A percentile compares a stretch with the other conserved stretches of the same genome.
These are phyloP conservation scores for Penicillium sp. DNA, from an alignment of 2,329 filamentous ascomycete genomes.

Conservation along the genomic window DNA sequence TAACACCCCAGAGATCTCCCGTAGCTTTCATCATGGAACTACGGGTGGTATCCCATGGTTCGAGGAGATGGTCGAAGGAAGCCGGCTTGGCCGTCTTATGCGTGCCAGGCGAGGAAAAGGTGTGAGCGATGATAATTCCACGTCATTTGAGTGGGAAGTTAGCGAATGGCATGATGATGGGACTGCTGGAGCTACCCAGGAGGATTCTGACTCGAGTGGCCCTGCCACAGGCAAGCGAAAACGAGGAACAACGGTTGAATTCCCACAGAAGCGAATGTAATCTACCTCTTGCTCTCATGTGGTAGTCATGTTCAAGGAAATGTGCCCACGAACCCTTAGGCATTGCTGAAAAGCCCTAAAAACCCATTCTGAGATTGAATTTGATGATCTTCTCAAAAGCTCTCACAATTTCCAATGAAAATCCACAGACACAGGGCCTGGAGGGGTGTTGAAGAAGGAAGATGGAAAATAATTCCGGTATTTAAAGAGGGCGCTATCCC, in stretches of 20 bases:
- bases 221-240: slow-evolving; percentile 31
- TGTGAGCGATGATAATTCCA: slow-evolving; percentile 56
- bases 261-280: slow-evolving; percentile 16
- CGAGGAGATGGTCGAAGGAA: slow-evolving; percentile 71
- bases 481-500: too few species aligned
- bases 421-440: too few species aligned
- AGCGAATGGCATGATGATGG: slow-evolving; percentile 60
- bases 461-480: too few species aligned
- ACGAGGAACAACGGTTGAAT: slow-evolving; percentile 16
- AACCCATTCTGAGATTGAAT: too few species aligned
- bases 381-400: too few species aligned
- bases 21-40: slow-evolving; percentile 35
- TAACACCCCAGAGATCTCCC: slow-evolving; percentile 22
- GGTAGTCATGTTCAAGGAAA: too few species aligned
- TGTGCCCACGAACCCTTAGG: too few species aligned
- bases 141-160: slow-evolving; percentile 75
- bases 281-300: background rate
- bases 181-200: slow-evolving; percentile 18
- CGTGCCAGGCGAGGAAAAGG: slow-evolving; percentile 54
- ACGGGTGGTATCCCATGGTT: slow-evolving; percentile 72
- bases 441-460: too few species aligned
- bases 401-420: too few species aligned
- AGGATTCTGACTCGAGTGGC: slow-evolving; percentile 17
- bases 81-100: slow-evolving; percentile 62
- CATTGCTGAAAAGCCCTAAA: too few species aligned